Base-by-base conservation (phyloP, 331 rosid genomes). In the Quercus lobata region DNA sequence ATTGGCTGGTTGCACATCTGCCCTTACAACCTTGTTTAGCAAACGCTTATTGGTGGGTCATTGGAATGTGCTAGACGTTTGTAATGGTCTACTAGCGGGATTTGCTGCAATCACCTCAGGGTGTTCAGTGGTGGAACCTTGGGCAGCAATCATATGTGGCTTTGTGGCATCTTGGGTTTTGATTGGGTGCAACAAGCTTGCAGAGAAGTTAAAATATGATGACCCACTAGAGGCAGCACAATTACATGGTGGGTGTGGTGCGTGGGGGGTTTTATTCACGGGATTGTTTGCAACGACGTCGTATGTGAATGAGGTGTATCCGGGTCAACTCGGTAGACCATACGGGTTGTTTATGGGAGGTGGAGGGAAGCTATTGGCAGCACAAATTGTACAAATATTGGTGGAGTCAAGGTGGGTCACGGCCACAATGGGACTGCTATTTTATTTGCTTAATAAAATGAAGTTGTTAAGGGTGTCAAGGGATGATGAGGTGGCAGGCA, bases 231-330 rank as follows among this genome's bases (percentile, higher is more conserved):
- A 94, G 81, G 94, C 97, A 8, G 88, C 97, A 8, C 97, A 94
- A 21, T 83, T 94, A 1, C 98, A 94, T 73, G 96, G 97, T 0
- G 96, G 97, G n/a, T 92, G 97, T 10, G 97, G 98, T 14, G 89
- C 92, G 55, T 92, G 94, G 97, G 98, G 92, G 0, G 37, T 94
- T 4, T 9, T 94, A 49, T 94, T 90, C 80, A 92, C 96, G 0
- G 97, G 96, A 1, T 19, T 94, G 69, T 90, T 94, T 5, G 97
- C 96, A 0, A 84, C 74, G 16, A 1, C 75, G 63, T 55, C 11
- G 5, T 92, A 88, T 55, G 93, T 94, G 75, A 73, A 12, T 0
- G 90, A 93, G 71, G 86, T 85, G 24, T 90, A 94, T 65, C 4
- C 73, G 0, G 57, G 73, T 0, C 17, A 10, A 18, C 12, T 37